phyloP scores from a whole-genome alignment of 179 eudicot species.

The Drosera spatulata region DNA sequence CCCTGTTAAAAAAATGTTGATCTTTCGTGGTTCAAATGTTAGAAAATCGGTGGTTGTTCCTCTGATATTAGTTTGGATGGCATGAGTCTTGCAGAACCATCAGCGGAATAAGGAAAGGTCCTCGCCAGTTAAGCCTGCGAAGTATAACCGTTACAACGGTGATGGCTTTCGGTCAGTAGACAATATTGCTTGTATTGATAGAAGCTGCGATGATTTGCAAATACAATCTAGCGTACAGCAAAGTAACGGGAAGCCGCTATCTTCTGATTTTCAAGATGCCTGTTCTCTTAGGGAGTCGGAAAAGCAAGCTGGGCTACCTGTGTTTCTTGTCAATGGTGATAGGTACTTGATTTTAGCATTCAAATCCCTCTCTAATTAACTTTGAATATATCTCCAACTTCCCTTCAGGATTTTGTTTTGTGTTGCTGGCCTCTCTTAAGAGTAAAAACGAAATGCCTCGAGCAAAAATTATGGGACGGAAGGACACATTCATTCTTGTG shows the following conservation, averaged over 20 bases:
- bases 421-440: not conserved
- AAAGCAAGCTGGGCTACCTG: conserved; percentile 15
- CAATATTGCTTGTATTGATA: not conserved
- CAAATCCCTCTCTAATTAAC: not conserved
- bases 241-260: conserved; percentile 15
- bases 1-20: not conserved
- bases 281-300: conserved; percentile 24
- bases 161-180: not conserved
- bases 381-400: not conserved
- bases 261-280: conserved; percentile 13
- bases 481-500: too few relatives aligned
- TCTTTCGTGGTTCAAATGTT: conserved; percentile 18
- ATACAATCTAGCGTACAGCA: conserved; percentile 23
- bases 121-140: not conserved
- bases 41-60: conserved; percentile 12
- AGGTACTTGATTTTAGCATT: conserved; percentile 18
- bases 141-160: conserved; percentile 24
- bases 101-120: too few relatives aligned
- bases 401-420: not conserved
- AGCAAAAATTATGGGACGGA: too few relatives aligned
- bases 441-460: too few relatives aligned
- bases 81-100: too few relatives aligned
- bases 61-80: too few relatives aligned
- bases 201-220: not conserved
- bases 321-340: conserved; percentile 15